These are phyloP conservation scores for Pneumocystis sp. DNA, from an alignment of 1,139 yeast genomes.

Conservation along the genomic window DNA sequence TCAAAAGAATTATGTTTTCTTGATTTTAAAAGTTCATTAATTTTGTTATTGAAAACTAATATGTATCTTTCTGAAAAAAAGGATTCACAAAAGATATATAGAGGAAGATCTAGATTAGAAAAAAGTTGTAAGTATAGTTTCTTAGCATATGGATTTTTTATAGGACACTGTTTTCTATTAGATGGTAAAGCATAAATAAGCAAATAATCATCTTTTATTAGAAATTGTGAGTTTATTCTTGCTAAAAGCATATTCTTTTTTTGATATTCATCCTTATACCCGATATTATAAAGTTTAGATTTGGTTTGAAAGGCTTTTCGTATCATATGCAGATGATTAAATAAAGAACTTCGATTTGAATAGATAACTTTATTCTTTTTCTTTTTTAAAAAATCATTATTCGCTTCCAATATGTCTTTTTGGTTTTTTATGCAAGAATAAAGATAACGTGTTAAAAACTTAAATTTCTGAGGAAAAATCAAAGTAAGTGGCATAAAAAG, in stretches of 20 bases:
- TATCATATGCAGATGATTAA: background rate
- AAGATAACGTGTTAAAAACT: background rate
- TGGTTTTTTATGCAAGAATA: background rate
- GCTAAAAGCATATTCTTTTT: background rate
- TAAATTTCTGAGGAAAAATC: background rate
- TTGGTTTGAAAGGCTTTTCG: background rate
- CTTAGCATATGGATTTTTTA: background rate
- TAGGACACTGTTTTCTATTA: background rate
- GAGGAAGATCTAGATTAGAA: background rate
- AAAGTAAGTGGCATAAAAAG: background rate
- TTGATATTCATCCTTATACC: background rate
- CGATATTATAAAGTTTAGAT: background rate
- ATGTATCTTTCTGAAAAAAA: background rate
- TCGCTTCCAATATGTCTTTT: background rate
- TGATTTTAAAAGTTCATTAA: background rate
- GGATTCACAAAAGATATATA: background rate
- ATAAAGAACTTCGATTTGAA: background rate
- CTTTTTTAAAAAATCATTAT: background rate
- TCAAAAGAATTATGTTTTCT: background rate
- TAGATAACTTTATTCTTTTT: background rate
- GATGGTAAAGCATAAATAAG: background rate
- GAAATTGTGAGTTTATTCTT: too few relatives aligned
- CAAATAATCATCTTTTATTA: background rate
- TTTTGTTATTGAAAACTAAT: background rate
- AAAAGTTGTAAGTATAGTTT: background rate